Base-by-base conservation (phyloP, 2,329 filamentous ascomycete genomes). In the Colletotrichum coccodes region DNA sequence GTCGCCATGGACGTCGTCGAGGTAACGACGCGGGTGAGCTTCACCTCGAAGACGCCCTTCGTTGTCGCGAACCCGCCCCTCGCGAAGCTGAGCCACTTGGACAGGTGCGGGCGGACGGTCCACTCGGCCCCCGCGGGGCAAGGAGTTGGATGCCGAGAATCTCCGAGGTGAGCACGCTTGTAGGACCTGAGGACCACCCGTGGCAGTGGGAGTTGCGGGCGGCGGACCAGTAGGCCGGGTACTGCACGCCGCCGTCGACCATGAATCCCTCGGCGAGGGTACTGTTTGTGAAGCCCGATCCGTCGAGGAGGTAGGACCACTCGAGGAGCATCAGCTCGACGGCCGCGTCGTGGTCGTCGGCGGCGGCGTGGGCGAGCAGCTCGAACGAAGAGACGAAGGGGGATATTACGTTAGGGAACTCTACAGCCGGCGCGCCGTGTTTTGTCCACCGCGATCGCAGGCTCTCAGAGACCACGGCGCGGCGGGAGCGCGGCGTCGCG, bases 361-460 rank as follows among this genome's bases (percentile, higher is more conserved):
- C 80, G 4, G 79, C 74, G 50, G 80, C 79, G 70, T 80, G 79
- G 7, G 75, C 77, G 58, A 77, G 72, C 26, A 81, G 73, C 68
- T 81, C 81, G 70, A 75, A 77, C 47, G 60, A 75, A 54, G 75
- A 74, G 11, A 78, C 73, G 60, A 81, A 81, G 1, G 80, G 79
- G 3, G 77, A 79, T 57, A 81, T 78, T 32, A 76, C 76, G 59
- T 79, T 76, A 0, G 78, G 76, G 11, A 78, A 73, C 67, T 81
- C 79, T 2, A 71, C 85, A 80, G 82, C 80, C 4, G 81, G 82
- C 4, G 83, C 81, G n/a, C 84, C 84, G 70, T 81, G 82, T 4
- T 75, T 75, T 5, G 76, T 80, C 83, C 84, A 85, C 62, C 82
- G 78, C 12, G 77, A 71, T 11, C 74, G 73, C 0, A 86, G 77